phyloP scores from a whole-genome alignment of 1,284 basidiomycete genomes.

The Chalciporus sp. region DNA sequence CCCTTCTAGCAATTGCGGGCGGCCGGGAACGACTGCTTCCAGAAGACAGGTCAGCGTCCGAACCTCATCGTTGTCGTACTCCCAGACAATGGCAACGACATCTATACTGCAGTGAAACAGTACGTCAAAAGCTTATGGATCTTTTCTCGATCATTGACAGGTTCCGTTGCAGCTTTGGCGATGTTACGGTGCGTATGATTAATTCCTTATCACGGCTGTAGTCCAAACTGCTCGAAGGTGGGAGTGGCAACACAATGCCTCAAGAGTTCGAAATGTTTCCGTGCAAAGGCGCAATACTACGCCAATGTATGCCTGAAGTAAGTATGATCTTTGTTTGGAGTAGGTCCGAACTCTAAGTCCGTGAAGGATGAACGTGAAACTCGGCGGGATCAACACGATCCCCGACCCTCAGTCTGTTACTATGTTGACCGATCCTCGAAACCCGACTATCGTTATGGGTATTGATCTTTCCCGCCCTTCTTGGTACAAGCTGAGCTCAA shows the following conservation, averaged over 20 bases:
- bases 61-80: slow-evolving; percentile 66
- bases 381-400: slow-evolving; percentile 77
- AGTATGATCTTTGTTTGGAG: slow-evolving; percentile 18
- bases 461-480: slow-evolving; percentile 9
- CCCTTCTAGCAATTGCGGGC: slow-evolving; percentile 47
- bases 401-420: slow-evolving; percentile 64
- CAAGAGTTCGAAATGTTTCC: slow-evolving; percentile 60
- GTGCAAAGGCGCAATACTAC: slow-evolving; percentile 71
- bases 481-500: slow-evolving; percentile 2
- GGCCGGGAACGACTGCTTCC: slow-evolving; percentile 47
- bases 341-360: slow-evolving; percentile 2
- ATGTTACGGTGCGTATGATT: slow-evolving; percentile 50
- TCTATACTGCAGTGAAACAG: slow-evolving; percentile 78
- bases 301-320: slow-evolving; percentile 82
- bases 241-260: slow-evolving; percentile 78
- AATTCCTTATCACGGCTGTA: not conserved
- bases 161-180: slow-evolving; percentile 58
- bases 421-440: slow-evolving; percentile 63
- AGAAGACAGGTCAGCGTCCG: slow-evolving; percentile 45
- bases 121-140: slow-evolving; percentile 40
- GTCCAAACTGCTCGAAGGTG: slow-evolving; percentile 39
- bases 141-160: slow-evolving; percentile 2
- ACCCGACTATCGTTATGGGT: slow-evolving; percentile 81
- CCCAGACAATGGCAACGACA: slow-evolving; percentile 73
- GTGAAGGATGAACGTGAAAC: slow-evolving; percentile 74